phyloP scores from a whole-genome alignment of 2,329 filamentous ascomycete genomes.

The Lomentospora prolificans region DNA sequence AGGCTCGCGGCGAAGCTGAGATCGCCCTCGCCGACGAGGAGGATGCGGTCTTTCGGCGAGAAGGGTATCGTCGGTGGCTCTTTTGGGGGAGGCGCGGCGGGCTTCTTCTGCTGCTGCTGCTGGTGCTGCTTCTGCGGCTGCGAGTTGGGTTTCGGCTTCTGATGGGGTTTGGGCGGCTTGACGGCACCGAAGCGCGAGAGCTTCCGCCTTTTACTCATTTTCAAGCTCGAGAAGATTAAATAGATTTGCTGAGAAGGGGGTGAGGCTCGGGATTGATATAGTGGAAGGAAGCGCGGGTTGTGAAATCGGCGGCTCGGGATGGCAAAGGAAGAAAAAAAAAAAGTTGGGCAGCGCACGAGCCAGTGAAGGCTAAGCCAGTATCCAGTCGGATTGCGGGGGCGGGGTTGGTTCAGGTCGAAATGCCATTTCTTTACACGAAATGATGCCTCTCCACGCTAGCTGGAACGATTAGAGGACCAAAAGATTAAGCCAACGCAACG shows the following conservation, averaged over 20 bases:
- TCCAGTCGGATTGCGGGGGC: neutral
- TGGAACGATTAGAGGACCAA: no score
- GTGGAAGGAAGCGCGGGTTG: neutral
- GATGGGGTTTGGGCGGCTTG: slow-evolving; percentile 9
- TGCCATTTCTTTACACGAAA: no score
- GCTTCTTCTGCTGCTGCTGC: slow-evolving; percentile 8
- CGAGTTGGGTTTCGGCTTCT: slow-evolving; percentile 14
- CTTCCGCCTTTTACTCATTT: slow-evolving; percentile 35
- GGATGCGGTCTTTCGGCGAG: slow-evolving; percentile 53
- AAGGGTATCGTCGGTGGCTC: slow-evolving; percentile 52
- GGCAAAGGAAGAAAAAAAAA: neutral
- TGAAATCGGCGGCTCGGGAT: neutral
- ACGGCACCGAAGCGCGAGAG: slow-evolving; percentile 16
- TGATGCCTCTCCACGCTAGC: no score
- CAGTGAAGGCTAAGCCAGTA: neutral
- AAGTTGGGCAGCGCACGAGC: neutral
- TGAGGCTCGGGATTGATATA: neutral
- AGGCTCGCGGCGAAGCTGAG: slow-evolving; percentile 67
- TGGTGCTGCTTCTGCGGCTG: slow-evolving; percentile 18
- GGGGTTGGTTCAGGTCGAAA: no score
- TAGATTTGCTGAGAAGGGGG: neutral
- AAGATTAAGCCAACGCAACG: no score
- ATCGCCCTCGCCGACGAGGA: slow-evolving; percentile 72
- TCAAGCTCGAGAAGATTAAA: neutral
- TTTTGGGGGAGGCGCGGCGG: slow-evolving; percentile 5